Percentiles rank a stretch among this genome's conserved stretches.
Conservation (phyloP, 1,284 basidiomycete species). For the Sphagnurus paluster region DNA sequence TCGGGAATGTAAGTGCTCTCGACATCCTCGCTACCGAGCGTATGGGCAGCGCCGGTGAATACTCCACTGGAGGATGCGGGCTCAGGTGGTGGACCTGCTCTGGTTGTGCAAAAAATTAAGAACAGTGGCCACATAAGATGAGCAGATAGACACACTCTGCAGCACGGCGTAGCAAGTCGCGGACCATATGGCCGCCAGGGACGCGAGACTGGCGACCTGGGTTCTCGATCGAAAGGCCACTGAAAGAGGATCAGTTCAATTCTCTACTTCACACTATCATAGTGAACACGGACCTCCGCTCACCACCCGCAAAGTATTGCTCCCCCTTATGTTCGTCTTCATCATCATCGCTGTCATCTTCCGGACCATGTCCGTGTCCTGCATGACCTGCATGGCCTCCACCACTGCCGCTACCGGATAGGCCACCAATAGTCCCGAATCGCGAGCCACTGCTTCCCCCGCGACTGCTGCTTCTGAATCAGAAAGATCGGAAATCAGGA, state of each 20-base stretch:
- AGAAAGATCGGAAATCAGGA: not conserved
- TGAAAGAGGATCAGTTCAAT: constrained; percentile 30
- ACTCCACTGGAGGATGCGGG: constrained; percentile 23
- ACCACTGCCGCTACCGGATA: constrained; percentile 6
- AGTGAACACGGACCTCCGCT: constrained; percentile 62
- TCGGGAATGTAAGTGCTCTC: constrained; percentile 75
- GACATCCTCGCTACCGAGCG: constrained; percentile 84
- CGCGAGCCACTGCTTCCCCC: constrained; percentile 21
- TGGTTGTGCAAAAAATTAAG: constrained; percentile 15
- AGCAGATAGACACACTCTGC: constrained; percentile 58
- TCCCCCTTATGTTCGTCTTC: constrained; percentile 50
- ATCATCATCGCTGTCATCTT: constrained; percentile 46
- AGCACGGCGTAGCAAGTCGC: constrained; percentile 82
- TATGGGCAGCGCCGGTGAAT: constrained; percentile 79
- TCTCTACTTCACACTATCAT: not conserved
- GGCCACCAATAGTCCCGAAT: constrained; percentile 22
- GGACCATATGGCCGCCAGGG: constrained; percentile 71
- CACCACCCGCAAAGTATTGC: constrained; percentile 85
- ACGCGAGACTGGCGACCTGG: constrained; percentile 54
- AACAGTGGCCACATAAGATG: constrained; percentile 1
- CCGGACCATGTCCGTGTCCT: constrained; percentile 5
- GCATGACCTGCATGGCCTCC: not conserved
- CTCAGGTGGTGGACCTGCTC: constrained; percentile 44
- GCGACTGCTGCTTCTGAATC: constrained; percentile 18
- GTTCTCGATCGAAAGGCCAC: constrained; percentile 90